Base-by-base conservation (phyloP, 1,284 basidiomycete species). In the Fomes fomentarius region DNA sequence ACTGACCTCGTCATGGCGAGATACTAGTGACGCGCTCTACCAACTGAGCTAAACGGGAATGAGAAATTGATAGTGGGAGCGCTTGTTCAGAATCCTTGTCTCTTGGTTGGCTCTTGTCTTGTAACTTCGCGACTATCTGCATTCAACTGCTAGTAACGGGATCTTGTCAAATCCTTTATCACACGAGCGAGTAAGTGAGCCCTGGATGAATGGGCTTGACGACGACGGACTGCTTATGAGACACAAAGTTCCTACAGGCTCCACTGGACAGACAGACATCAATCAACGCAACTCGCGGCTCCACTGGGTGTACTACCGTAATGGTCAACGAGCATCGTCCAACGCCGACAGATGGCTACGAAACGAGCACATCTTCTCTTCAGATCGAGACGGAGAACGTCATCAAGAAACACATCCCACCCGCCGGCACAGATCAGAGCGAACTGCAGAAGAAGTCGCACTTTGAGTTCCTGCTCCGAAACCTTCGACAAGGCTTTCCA, bases 401-500 rank as follows among this genome's bases (percentile, higher is more conserved):
- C 42, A 78, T 93, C 31, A 71, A 76, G 24, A 70, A 78, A 3
- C 71, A 72, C 72, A 78, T 75, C 54, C 78, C 58, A 65, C 68
- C 71, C 0, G 58, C 66, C 2, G 46, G 49, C 8, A 40, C 51
- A 17, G 30, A 49, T 24, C 49, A 47, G 30, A 22, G 22, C n/a
- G 53, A 51, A 25, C 75, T 93, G 4, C 71, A 88, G 41, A 82
- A 79, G 60, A 78, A 80, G 34, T 65, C 73, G 0, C 91, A 93
- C 66, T 73, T 92, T 57, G 82, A 88, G 54, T 92, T 81, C 62
- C 79, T 93, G 4, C 74, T 82, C 3, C 78, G 87, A 17, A 84
- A 89, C 53, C 76, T 93, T 46, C 67, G 81, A 0, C 88, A 92
- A 64, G 91, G 91, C 2, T 89, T 93, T 51, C 92, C 94, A 0